Evolutionary conservation across 169 alveolate genomes (phyloP), one percentile per base, ranked within the genome.

Genomic region (Cryptosporidium felis): DNA sequence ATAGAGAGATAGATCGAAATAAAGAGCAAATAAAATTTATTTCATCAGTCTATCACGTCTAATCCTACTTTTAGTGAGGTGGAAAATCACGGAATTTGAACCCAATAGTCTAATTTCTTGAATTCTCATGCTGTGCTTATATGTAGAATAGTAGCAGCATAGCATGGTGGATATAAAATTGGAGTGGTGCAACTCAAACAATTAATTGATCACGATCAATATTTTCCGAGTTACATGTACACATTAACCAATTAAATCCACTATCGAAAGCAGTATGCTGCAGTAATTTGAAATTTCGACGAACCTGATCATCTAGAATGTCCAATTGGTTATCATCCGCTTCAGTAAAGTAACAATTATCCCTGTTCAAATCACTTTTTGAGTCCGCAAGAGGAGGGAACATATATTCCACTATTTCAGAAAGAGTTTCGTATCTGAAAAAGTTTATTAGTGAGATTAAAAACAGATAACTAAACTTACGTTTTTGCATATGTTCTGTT

Each of bases 401-500:
- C 92, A 90, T 90, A 59, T 90, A 88, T 53, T 90, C 92, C 18
- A 90, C 90, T 62, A 90, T 90, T 90, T 90, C 92, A 56, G 91
- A 80, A 80, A 90, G 80, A 2, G 92, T 90, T 62, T 90, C 92
- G 51, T 90, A 90, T 46, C 92, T 90, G 51, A 42, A 44, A 60
- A 56, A 28, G 18, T 34, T 44, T 23, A n/a, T 30, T 30, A 23
- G 41, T 40, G 14, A 44, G 5, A n/a, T 12, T 1, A 3, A 3
- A 80, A 65, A 53, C 49, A 44, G 28, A 30, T 14, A 26, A 45
- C n/a, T 12, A 32, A 60, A 81, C 74, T 82, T 92, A 94, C 93
- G 97, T 94, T 62, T 91, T 91, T 23, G 95, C 95, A 82, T 92
- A 91, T 26, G 94, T 92, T 32, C 93, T 46, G 82, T 94, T 94